phyloP scores from a whole-genome alignment of 106 monocot species.

The Phalaenopsis aphrodite region DNA sequence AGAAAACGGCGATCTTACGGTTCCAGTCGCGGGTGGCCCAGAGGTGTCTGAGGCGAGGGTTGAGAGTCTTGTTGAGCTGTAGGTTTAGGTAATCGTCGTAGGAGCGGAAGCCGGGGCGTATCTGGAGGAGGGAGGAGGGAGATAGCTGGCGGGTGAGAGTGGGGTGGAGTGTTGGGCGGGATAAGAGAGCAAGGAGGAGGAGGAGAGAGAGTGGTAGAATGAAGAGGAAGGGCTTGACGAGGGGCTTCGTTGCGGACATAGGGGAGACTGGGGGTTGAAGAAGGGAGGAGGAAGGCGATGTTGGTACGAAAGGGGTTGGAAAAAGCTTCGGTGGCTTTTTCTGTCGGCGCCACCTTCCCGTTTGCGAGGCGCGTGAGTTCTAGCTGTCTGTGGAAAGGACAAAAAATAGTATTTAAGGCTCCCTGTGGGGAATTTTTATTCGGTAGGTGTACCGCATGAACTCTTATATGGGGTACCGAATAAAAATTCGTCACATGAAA shows the following conservation, averaged over 20 bases:
- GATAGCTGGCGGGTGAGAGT: not conserved
- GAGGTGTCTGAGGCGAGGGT: conserved; percentile 65
- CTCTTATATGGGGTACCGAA: too few species aligned
- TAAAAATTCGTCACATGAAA: too few species aligned
- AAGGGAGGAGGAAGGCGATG: not conserved
- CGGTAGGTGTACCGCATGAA: too few species aligned
- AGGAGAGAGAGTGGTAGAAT: conserved; percentile 18
- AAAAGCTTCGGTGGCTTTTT: too few species aligned
- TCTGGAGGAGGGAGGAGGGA: conserved; percentile 26
- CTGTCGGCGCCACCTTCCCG: too few species aligned
- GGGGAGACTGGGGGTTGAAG: not conserved
- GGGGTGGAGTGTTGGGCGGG: not conserved
- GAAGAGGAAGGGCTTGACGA: conserved; percentile 34
- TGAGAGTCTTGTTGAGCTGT: conserved; percentile 87
- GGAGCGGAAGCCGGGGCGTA: conserved; percentile 47
- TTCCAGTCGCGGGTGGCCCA: conserved; percentile 94
- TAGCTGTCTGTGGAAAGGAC: too few species aligned
- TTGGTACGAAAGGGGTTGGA: too few species aligned
- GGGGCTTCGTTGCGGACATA: not conserved
- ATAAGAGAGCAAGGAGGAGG: conserved; percentile 8
- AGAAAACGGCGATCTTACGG: conserved; percentile 76
- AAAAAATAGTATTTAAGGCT: too few species aligned
- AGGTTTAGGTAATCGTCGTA: conserved; percentile 71
- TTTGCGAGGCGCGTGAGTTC: too few species aligned
- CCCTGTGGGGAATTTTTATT: too few species aligned